These are phyloP conservation scores for Prasinococcaceae sp. DNA, from an alignment of 139 green algal species.

Conservation along the genomic window DNA sequence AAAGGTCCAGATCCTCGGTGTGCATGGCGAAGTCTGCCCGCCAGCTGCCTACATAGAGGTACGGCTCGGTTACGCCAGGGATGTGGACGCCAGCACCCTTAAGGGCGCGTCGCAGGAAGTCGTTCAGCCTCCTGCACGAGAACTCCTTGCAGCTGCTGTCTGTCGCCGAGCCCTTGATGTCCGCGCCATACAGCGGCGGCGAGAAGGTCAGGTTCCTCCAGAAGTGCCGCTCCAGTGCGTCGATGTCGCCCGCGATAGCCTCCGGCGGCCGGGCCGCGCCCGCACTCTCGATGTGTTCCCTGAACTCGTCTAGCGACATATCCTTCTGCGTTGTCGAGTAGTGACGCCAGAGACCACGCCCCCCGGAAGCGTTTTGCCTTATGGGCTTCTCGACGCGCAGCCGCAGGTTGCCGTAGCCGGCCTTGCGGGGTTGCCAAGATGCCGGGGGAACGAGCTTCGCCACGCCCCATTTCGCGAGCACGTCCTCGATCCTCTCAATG, in stretches of 20 bases:
- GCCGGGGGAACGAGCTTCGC: slow-evolving; percentile 46
- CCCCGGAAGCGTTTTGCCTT: no score
- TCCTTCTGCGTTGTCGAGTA: no score
- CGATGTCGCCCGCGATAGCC: slow-evolving; percentile 10
- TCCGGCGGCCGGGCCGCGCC: neutral
- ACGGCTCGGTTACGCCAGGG: slow-evolving; percentile 65
- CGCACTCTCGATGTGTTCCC: no score
- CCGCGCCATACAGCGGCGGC: slow-evolving; percentile 71
- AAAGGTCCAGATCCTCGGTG: slow-evolving; percentile 88
- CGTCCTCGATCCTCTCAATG: slow-evolving; percentile 38
- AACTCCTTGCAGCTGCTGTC: slow-evolving; percentile 30
- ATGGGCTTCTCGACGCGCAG: slow-evolving; percentile 29
- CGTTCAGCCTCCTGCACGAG: slow-evolving; percentile 46
- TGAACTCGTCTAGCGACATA: no score
- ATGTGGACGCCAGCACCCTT: slow-evolving; percentile 31
- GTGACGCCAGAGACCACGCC: no score
- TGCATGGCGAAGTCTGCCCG: slow-evolving; percentile 60
- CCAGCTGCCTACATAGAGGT: slow-evolving; percentile 81
- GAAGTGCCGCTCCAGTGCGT: slow-evolving; percentile 46
- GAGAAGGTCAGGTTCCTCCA: slow-evolving; percentile 54
- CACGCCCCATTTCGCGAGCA: slow-evolving; percentile 32
- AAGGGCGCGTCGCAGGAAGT: slow-evolving; percentile 47
- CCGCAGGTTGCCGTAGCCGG: slow-evolving; percentile 34
- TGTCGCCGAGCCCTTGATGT: slow-evolving; percentile 53
- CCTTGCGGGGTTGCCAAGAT: slow-evolving; percentile 43